Evolutionary conservation across 345 rosid species (phyloP), one percentile per base, ranked within the genome.

Genomic region (Populus ilicifolia): DNA sequence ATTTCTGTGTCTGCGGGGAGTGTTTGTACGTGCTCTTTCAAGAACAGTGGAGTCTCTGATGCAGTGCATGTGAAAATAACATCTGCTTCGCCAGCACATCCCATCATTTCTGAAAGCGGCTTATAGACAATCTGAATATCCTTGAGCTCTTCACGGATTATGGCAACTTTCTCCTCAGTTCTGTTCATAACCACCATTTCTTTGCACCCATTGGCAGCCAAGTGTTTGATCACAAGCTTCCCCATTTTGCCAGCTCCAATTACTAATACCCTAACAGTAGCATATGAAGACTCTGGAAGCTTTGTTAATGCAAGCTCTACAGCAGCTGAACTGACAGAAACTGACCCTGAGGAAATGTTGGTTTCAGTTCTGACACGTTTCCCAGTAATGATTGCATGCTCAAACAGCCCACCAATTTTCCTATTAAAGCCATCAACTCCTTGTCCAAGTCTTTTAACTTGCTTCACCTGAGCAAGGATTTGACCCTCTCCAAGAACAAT

Each of bases 201-300:
- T 41, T 74, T 61, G 78, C 78, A 79, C 48, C 82, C 78, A 69
- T 79, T 79, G 27, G 82, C 78, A 33, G 72, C 75, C 71, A 75
- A 36, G 78, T 79, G 82, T 64, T 75, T 79, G 8, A 79, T 75
- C 71, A 79, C 82, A 35, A 74, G 82, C 43, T 75, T 74, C 62
- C 82, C 82, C 82, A 79, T 79, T 65, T 79, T 79, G 39, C 82
- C 82, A 41, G 78, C 78, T 23, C 82, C 82, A 70, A 75, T 63
- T 44, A 79, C 78, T 75, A 79, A 79, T 52, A 79, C 66, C 38
- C 75, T 46, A 6, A 56, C 54, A 35, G 16, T 39, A 70, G 38
- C 75, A 74, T 69, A 70, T 5, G 71, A 74, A 59, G 75, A 46
- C 54, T 79, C 75, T 10, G 75, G 75, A 69, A 75, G 78, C 44